phyloP scores from a whole-genome alignment of 2,329 filamentous ascomycete genomes.

The Xylariaceae sp. region DNA sequence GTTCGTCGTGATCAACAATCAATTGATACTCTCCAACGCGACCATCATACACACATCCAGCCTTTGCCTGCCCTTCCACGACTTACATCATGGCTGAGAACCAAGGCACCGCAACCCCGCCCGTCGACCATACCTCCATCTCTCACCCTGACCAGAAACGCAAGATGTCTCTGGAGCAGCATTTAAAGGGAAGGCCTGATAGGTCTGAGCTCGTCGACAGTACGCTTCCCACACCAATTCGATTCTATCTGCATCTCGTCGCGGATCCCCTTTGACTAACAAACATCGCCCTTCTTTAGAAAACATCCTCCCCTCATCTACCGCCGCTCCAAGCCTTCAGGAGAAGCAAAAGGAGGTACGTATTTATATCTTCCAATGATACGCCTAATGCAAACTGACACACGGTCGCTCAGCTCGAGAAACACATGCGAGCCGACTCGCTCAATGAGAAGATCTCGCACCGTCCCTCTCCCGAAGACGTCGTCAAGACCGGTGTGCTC shows the following conservation, averaged over 20 bases:
- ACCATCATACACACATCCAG: too few relatives aligned
- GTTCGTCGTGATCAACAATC: too few relatives aligned
- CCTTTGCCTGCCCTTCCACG: not conserved
- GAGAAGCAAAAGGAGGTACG: slow-evolving; percentile 73
- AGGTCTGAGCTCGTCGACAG: slow-evolving; percentile 77
- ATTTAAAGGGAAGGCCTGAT: slow-evolving; percentile 70
- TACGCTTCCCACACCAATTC: slow-evolving; percentile 32
- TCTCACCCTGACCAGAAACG: slow-evolving; percentile 48
- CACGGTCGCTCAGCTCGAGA: slow-evolving; percentile 57
- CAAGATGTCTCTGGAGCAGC: slow-evolving; percentile 70
- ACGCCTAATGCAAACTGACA: not conserved
- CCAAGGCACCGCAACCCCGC: slow-evolving; percentile 15
- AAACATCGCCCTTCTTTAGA: slow-evolving; percentile 43
- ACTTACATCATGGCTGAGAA: slow-evolving; percentile 33
- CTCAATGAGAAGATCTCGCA: slow-evolving; percentile 84
- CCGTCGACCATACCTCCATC: slow-evolving; percentile 58
- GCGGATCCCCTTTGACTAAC: too few relatives aligned
- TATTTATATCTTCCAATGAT: not conserved
- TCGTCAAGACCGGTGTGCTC: slow-evolving; percentile 78
- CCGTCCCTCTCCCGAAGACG: slow-evolving; percentile 70
- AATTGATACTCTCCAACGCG: too few relatives aligned
- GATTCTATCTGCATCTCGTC: not conserved
- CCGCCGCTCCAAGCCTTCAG: slow-evolving; percentile 73
- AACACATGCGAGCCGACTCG: slow-evolving; percentile 81
- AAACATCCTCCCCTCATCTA: slow-evolving; percentile 82